These are phyloP conservation scores for Kodamaea alishanica DNA, from an alignment of 1,139 yeast genomes.

Conservation along the genomic window DNA sequence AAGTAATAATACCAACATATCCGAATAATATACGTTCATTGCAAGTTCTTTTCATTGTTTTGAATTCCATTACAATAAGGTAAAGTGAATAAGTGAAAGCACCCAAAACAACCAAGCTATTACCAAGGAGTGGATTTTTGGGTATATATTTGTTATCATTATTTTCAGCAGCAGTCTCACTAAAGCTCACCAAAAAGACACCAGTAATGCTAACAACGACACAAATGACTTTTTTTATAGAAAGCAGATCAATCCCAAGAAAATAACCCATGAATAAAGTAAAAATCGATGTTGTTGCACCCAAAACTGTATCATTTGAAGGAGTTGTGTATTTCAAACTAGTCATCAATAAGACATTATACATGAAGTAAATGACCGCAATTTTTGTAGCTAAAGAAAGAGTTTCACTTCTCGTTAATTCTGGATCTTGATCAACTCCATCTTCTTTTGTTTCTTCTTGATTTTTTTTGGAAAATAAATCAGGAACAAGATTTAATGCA, in stretches of 20 bases:
- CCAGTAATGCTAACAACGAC: slow-evolving; percentile 46
- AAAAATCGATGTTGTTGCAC: slow-evolving; percentile 51
- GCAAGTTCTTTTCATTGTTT: slow-evolving; percentile 42
- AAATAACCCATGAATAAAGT: slow-evolving; percentile 43
- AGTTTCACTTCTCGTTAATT: slow-evolving; percentile 30
- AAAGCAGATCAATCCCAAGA: slow-evolving; percentile 39
- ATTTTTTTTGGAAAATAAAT: slow-evolving; percentile 12
- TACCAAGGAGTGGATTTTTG: slow-evolving; percentile 44
- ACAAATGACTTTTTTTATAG: slow-evolving; percentile 41
- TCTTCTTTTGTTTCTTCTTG: slow-evolving; percentile 4
- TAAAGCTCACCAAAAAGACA: slow-evolving; percentile 44
- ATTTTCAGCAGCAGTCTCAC: slow-evolving; percentile 25
- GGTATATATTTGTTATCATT: slow-evolving; percentile 28
- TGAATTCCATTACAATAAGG: slow-evolving; percentile 40
- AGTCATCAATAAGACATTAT: slow-evolving; percentile 38
- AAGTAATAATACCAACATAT: slow-evolving; percentile 41
- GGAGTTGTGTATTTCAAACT: slow-evolving; percentile 51
- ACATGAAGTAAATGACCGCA: slow-evolving; percentile 40
- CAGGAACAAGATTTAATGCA: slow-evolving; percentile 42
- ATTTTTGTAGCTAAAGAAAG: slow-evolving; percentile 35
- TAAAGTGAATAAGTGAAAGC: slow-evolving; percentile 49
- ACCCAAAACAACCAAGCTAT: slow-evolving; percentile 41
- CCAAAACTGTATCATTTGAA: slow-evolving; percentile 49
- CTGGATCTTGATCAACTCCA: slow-evolving; percentile 4
- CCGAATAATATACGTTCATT: slow-evolving; percentile 50